Percentiles rank a stretch among this genome's conserved stretches.
These are phyloP conservation scores for Debaryomyces coudertii DNA, from an alignment of 1,139 yeast genomes.

Conservation along the genomic window DNA sequence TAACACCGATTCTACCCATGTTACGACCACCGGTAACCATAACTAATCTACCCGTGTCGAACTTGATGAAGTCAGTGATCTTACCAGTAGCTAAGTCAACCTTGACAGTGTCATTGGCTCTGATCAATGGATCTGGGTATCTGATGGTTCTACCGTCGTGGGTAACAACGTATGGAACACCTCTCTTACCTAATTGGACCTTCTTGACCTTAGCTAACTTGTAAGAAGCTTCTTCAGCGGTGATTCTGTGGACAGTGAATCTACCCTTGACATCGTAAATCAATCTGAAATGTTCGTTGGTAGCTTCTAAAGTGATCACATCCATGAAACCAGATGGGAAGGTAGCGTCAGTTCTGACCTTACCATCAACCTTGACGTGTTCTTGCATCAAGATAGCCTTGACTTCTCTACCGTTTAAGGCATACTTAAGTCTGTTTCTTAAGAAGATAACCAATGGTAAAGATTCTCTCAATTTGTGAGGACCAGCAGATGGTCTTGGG, in stretches of 20 bases:
- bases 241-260: constrained; percentile 98
- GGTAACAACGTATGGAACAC: constrained; percentile 96
- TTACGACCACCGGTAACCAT: constrained; percentile 99
- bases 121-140: constrained; percentile 97
- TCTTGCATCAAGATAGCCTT: constrained; percentile 99
- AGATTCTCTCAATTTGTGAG: constrained; percentile 99
- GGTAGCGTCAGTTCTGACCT: constrained; percentile 98
- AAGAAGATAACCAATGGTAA: constrained; percentile 96
- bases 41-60: constrained; percentile 93
- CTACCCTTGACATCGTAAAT: constrained; percentile 98
- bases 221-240: constrained; percentile 97
- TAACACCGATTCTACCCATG: constrained; percentile 99
- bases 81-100: constrained; percentile 95
- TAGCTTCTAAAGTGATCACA: constrained; percentile 94
- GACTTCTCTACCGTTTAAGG: constrained; percentile 99
- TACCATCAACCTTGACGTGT: constrained; percentile 98
- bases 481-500: constrained; percentile 99
- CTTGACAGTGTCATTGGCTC: constrained; percentile 96
- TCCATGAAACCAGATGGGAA: constrained; percentile 99
- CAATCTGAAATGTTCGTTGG: constrained; percentile 99
- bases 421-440: constrained; percentile 99
- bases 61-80: constrained; percentile 87
- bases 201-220: constrained; percentile 97
- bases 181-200: constrained; percentile 97
- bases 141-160: constrained; percentile 99